Conservation (phyloP, 805 yeast species). For the Blastobotrys mokoenaii region DNA sequence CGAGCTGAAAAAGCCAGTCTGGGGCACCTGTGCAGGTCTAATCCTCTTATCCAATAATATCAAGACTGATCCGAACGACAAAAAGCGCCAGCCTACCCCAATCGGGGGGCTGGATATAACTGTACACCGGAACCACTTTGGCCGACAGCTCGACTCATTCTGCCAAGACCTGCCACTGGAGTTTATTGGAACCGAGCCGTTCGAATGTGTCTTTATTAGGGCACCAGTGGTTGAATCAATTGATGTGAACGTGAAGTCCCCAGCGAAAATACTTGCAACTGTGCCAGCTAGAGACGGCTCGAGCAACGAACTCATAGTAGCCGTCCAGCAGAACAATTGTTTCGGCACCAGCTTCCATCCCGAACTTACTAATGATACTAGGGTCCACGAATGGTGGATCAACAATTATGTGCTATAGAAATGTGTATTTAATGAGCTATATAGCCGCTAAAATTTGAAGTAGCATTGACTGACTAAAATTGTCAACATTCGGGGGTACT, state of each 20-base stretch:
- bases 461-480: no score
- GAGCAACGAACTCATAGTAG: slow-evolving; percentile 44
- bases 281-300: slow-evolving; percentile 14
- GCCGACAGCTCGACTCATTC: slow-evolving; percentile 67
- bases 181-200: slow-evolving; percentile 20
- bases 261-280: slow-evolving; percentile 16
- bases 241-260: slow-evolving; percentile 1
- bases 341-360: slow-evolving; percentile 80
- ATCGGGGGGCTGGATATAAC: slow-evolving; percentile 58
- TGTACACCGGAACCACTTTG: slow-evolving; percentile 69
- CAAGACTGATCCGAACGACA: slow-evolving; percentile 26
- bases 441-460: no score
- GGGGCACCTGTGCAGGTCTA: slow-evolving; percentile 88
- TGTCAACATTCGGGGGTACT: no score
- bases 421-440: no score
- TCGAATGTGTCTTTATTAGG: slow-evolving; percentile 49
- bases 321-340: slow-evolving; percentile 58
- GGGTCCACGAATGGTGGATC: slow-evolving; percentile 67
- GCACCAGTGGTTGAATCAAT: slow-evolving; percentile 57
- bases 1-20: slow-evolving; percentile 43
- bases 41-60: slow-evolving; percentile 54
- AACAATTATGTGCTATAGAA: slow-evolving; percentile 12
- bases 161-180: slow-evolving; percentile 37
- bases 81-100: slow-evolving; percentile 24
- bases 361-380: slow-evolving; percentile 48